Evolutionary conservation across 495 filamentous ascomycete species (phyloP).

Genomic region (Podospora comata): DNA sequence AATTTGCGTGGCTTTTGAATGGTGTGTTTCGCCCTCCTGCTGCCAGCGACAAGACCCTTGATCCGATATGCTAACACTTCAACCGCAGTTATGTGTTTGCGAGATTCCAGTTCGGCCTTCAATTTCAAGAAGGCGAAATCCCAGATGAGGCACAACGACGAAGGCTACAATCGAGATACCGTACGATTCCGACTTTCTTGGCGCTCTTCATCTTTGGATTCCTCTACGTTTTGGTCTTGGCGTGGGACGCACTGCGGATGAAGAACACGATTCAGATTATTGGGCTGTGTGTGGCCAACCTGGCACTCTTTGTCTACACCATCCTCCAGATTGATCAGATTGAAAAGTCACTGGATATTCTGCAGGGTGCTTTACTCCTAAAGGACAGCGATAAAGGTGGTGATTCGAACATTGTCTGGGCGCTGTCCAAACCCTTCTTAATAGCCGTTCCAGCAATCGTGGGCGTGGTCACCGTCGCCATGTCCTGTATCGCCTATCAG

Average conservation of each 20-base stretch:
- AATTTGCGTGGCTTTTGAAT: slow-evolving; percentile 77
- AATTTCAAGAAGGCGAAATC: slow-evolving; percentile 7
- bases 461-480: slow-evolving; percentile 64
- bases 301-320: slow-evolving; percentile 86
- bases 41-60: not conserved
- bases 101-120: slow-evolving; percentile 58
- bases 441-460: slow-evolving; percentile 85
- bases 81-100: slow-evolving; percentile 66
- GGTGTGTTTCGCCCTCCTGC: slow-evolving; percentile 54
- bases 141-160: slow-evolving; percentile 22
- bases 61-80: slow-evolving; percentile 11
- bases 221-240: slow-evolving; percentile 81
- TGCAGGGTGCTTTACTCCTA: slow-evolving; percentile 38
- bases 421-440: slow-evolving; percentile 65
- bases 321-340: slow-evolving; percentile 91
- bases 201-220: slow-evolving; percentile 97
- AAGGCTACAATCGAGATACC: slow-evolving; percentile 45
- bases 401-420: slow-evolving; percentile 55
- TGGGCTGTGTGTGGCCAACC: slow-evolving; percentile 86
- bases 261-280: slow-evolving; percentile 99
- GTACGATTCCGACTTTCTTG: slow-evolving; percentile 83
- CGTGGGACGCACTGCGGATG: slow-evolving; percentile 87
- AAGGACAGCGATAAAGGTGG: slow-evolving; percentile 34
- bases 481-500: slow-evolving; percentile 82
- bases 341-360: slow-evolving; percentile 57